Evolutionary conservation across 495 filamentous ascomycete species (phyloP), one percentile per base, ranked within the genome.

Genomic region (Hypoxylon rickii): DNA sequence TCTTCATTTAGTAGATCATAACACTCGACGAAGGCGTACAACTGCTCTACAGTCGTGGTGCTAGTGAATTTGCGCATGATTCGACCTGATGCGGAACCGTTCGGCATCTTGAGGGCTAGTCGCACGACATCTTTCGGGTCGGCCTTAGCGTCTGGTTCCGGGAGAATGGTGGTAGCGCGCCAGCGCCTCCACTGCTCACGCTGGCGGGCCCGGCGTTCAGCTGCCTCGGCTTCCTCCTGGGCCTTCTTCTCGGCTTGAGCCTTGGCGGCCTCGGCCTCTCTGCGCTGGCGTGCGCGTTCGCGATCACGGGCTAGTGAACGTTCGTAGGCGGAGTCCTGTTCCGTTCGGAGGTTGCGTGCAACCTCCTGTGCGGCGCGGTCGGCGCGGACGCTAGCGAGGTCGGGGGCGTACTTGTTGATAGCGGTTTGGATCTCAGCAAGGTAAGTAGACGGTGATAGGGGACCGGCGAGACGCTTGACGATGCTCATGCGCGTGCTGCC

Each of bases 11-110:
- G 55, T 0, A 86, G 51, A 44, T 90, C 86, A 68, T 93, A 86
- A 71, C 94, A 97, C 65, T 97, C 95, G 2, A 97, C 92, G 71
- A 95, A 96, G 1, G 93, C 95, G 71, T 98, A 97, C 0, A 98
- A 72, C 63, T 96, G 92, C 66, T 98, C 94, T 20, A 97, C 73
- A 1, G 76, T 75, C 1, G 86, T 82, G 1, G 82, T 74, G 2
- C 77, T 73, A 1, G 74, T 61, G 61, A 98, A 97, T 41, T 76
- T 80, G 22, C 93, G 82, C 51, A 93, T 82, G 2, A 96, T 79
- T 1, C 92, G 76, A 3, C 73, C 78, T 1, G 67, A 67, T 41
- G 32, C 4, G 12, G 90, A 83, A 10, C 21, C 46, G 22, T 77
- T 77, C 1, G 84, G 83, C 72, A 96, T 80, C 51, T 92, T 86